Base-by-base conservation (phyloP, 495 filamentous ascomycete genomes). In the Staphylotrichum longicolle region DNA sequence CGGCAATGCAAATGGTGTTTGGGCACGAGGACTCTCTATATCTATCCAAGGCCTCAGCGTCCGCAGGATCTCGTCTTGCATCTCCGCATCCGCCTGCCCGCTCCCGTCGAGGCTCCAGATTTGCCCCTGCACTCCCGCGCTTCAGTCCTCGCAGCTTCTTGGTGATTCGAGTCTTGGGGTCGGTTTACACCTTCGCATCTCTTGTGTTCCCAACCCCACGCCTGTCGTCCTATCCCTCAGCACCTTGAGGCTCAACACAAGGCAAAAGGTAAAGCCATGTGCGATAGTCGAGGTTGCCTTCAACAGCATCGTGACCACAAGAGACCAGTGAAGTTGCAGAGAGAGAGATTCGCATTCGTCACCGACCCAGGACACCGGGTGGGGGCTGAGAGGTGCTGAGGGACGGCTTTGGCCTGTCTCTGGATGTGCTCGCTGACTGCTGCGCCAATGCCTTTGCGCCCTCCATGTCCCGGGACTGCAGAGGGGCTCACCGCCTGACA, bases 11-110 rank as follows among this genome's bases (percentile, higher is more conserved):
- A 49, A 65, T 51, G 53, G 39, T 44, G 49, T 14, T 42, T 45
- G 57, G 49, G 20, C 20, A 27, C 7, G 49, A 41, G 35, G 40
- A 2, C 30, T 57, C 61, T 27, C 37, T 39, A 10, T 39, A 39
- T 39, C 20, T 67, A 65, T 62, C 52, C 62, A 65, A 58, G 60
- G 57, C 57, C 53, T 54, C 42, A 40, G 46, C 60, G 60, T 65
- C 63, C 57, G 63, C 63, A 44, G 33, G 34, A n/a, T 50, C 45
- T 46, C 41, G 42, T 54, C 48, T 45, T 39, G 57, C 39, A 45
- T 68, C 56, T 54, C 56, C 52, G 48, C 61, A 62, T 49, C 10
- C 49, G 55, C 33, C 54, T 37, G 39, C 37, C 47, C 49, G 47
- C 42, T 57, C 41, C 8, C 45, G 30, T 11, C 50, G 35, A 53